phyloP scores from a whole-genome alignment of 2,329 filamentous ascomycete genomes.

The Byssoonygena ceratinophila region DNA sequence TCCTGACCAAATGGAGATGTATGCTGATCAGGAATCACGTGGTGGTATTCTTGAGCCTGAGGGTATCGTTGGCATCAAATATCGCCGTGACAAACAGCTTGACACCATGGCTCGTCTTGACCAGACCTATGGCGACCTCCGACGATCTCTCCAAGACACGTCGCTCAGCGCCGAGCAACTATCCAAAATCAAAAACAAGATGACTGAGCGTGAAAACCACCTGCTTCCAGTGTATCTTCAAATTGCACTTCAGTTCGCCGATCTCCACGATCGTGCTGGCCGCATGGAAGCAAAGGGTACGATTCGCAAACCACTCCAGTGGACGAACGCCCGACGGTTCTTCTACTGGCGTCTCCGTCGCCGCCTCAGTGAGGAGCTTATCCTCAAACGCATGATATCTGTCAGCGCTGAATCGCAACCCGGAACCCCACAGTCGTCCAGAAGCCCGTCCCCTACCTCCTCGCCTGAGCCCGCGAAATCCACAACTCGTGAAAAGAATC shows the following conservation, averaged over 20 bases:
- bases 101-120: slow-evolving; percentile 95
- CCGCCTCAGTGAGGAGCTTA: slow-evolving; percentile 92
- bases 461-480: slow-evolving; percentile 25
- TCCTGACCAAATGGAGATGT: slow-evolving; percentile 96
- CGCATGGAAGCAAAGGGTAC: slow-evolving; percentile 97
- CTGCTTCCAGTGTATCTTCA: slow-evolving; percentile 89
- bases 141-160: slow-evolving; percentile 61
- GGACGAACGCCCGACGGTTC: slow-evolving; percentile 85
- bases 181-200: slow-evolving; percentile 69
- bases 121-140: slow-evolving; percentile 68
- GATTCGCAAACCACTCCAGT: slow-evolving; percentile 73
- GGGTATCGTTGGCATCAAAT: slow-evolving; percentile 98
- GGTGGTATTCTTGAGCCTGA: slow-evolving; percentile 97
- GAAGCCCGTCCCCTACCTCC: slow-evolving; percentile 26
- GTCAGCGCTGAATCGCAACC: slow-evolving; percentile 27
- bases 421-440: slow-evolving; percentile 35
- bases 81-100: slow-evolving; percentile 91
- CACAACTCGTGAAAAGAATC: slow-evolving; percentile 52
- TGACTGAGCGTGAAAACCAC: slow-evolving; percentile 73
- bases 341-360: slow-evolving; percentile 99
- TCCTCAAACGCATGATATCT: slow-evolving; percentile 72
- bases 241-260: slow-evolving; percentile 92
- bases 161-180: slow-evolving; percentile 62
- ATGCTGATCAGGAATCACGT: slow-evolving; percentile 86
- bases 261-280: slow-evolving; percentile 90